These are phyloP conservation scores for Erythrobasidium hasegawianum DNA, from an alignment of 1,284 basidiomycete genomes.

Conservation along the genomic window DNA sequence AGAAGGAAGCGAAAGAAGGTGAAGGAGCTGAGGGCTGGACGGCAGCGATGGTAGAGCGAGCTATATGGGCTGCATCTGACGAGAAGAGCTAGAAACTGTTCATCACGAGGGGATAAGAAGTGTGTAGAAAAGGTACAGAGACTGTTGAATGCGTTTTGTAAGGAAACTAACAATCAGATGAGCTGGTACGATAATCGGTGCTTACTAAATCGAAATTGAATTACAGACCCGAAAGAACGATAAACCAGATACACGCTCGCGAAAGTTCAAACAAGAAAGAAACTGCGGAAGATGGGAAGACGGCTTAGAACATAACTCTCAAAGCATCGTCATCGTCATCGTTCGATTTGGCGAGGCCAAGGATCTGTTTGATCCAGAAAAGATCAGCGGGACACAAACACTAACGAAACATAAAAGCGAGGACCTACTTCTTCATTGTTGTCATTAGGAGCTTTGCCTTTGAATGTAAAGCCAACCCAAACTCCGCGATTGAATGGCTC, in stretches of 20 bases:
- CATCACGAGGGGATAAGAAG: too few species aligned
- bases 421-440: conserved; percentile 4
- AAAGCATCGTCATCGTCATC: conserved; percentile 25
- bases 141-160: not conserved
- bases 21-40: conserved; percentile 3
- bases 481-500: conserved; percentile 67
- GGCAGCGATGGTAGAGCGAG: conserved; percentile 13
- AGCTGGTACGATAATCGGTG: not conserved
- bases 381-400: too few species aligned
- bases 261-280: too few species aligned
- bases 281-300: not conserved
- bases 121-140: too few species aligned
- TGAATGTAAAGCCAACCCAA: conserved; percentile 96
- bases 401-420: too few species aligned
- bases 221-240: too few species aligned
- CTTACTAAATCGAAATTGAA: too few species aligned
- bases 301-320: conserved; percentile 31
- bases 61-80: conserved; percentile 8
- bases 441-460: conserved; percentile 28
- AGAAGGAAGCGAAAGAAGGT: not conserved
- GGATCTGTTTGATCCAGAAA: not conserved
- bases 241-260: not conserved
- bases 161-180: not conserved
- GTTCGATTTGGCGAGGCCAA: conserved; percentile 3
- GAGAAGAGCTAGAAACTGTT: not conserved